A percentile compares a stretch with the other conserved stretches of the same genome.
Evolutionary conservation across 2,329 filamentous ascomycete genomes (phyloP).

Genomic region (Neocatenulostroma microsporum): DNA sequence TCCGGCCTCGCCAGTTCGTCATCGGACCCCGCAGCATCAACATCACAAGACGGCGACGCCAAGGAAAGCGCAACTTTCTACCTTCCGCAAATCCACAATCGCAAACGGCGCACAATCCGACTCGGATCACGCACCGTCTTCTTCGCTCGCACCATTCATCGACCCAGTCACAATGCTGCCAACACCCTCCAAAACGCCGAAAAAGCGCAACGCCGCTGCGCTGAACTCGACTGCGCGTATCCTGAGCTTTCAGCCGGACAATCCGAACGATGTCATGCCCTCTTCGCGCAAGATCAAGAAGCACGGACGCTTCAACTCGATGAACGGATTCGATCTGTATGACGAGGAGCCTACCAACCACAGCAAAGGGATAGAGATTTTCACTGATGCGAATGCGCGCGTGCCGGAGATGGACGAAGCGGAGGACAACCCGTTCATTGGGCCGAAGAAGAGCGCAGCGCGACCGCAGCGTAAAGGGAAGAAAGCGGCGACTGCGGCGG

Average conservation of each 20-base stretch:
- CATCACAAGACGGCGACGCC: conserved; percentile 13
- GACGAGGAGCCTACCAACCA: conserved; percentile 44
- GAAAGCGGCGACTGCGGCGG: conserved; percentile 44
- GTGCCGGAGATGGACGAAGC: conserved; percentile 60
- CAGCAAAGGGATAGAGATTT: conserved; percentile 54
- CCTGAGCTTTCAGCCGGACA: conserved; percentile 48
- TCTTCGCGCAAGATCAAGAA: conserved; percentile 47
- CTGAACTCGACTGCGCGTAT: conserved; percentile 45
- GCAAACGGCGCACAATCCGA: conserved; percentile 13
- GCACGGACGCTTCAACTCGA: conserved; percentile 11
- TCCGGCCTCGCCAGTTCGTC: conserved; percentile 26
- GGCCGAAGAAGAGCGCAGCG: conserved; percentile 23
- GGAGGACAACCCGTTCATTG: conserved; percentile 65
- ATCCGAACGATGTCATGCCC: conserved; percentile 51
- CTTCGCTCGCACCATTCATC: conserved; percentile 12
- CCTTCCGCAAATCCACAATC: conserved; percentile 4
- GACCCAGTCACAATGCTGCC: conserved; percentile 54
- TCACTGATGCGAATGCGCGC: conserved; percentile 69
- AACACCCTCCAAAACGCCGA: conserved; percentile 69
- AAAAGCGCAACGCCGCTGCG: conserved; percentile 45
- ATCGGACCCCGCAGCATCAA: conserved; percentile 1
- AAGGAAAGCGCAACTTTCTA: conserved; percentile 10
- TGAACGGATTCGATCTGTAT: conserved; percentile 47
- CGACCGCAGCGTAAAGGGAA: conserved; percentile 32
- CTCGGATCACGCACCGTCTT: conserved; percentile 17